Conservation (phyloP, 768 basidiomycete genomes). For the Leccinum rimulosum region DNA sequence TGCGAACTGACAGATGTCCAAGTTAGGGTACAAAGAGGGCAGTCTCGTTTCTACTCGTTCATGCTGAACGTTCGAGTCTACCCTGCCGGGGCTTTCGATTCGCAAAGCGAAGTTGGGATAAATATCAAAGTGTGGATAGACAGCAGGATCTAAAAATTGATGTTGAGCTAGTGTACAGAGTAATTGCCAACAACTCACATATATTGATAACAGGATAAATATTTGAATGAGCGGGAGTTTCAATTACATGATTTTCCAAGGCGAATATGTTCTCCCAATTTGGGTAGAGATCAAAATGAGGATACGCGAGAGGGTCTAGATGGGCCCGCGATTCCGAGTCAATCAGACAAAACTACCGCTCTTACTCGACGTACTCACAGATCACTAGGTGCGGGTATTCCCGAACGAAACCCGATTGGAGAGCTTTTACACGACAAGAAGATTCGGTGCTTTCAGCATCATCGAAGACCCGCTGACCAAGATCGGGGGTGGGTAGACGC, state of each 20-base stretch:
- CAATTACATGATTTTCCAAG: not conserved
- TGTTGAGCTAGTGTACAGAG: conserved; percentile 7
- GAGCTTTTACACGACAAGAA: conserved; percentile 29
- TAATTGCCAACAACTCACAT: conserved; percentile 11
- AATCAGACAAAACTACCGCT: conserved; percentile 4
- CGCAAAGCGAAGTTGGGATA: conserved; percentile 31
- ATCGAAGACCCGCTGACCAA: conserved; percentile 54
- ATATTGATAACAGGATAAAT: conserved; percentile 27
- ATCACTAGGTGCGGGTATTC: conserved; percentile 29
- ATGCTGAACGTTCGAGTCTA: not conserved
- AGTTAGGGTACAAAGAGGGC: conserved; percentile 12
- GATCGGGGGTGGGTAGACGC: conserved; percentile 55
- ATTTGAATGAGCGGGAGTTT: not conserved
- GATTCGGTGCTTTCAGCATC: conserved; percentile 44
- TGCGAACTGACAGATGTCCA: conserved; percentile 35
- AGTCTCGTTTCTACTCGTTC: conserved; percentile 10
- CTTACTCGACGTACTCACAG: conserved; percentile 20
- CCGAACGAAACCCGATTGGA: conserved; percentile 46
- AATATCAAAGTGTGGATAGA: conserved; percentile 43
- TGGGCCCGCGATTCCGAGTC: not conserved
- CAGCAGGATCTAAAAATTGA: conserved; percentile 34
- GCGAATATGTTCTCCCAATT: not conserved
- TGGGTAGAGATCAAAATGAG: conserved; percentile 36
- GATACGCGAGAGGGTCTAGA: conserved; percentile 25
- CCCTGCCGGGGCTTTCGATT: conserved; percentile 1